Conservation (phyloP, 257 asterid genomes). For the Scutellaria minor region DNA sequence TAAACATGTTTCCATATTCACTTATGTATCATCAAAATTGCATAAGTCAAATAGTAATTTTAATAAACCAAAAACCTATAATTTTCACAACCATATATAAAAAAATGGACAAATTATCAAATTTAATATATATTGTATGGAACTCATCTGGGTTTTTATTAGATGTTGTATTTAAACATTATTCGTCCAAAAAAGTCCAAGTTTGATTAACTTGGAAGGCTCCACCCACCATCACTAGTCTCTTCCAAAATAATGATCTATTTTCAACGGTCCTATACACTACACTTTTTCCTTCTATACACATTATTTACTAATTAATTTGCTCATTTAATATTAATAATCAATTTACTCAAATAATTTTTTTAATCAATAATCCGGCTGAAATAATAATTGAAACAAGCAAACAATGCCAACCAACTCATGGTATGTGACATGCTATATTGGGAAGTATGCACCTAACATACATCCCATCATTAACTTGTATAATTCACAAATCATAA, state of each 20-base stretch:
- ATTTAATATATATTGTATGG: too few species aligned
- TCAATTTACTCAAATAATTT: not conserved
- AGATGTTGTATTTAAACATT: slow-evolving; percentile 20
- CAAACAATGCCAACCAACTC: not conserved
- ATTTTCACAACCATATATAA: too few species aligned
- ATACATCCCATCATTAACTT: not conserved
- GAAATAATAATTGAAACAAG: not conserved
- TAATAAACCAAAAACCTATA: too few species aligned
- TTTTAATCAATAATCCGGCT: not conserved
- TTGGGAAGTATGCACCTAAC: not conserved
- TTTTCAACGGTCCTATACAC: slow-evolving; percentile 33
- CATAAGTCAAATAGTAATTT: too few species aligned
- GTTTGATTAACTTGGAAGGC: slow-evolving; percentile 31
- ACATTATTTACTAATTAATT: not conserved
- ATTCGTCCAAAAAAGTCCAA: slow-evolving; percentile 31
- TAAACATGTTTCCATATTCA: too few species aligned
- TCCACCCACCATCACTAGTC: slow-evolving; percentile 34
- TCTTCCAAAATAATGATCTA: slow-evolving; percentile 31
- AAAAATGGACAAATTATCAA: too few species aligned
- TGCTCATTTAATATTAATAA: not conserved
- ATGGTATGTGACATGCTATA: not conserved
- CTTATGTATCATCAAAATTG: too few species aligned
- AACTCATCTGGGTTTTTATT: too few species aligned
- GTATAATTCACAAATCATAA: not conserved
- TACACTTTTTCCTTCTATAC: slow-evolving; percentile 2